Conservation (phyloP, 331 rosid genomes). For the Malus hybrid region DNA sequence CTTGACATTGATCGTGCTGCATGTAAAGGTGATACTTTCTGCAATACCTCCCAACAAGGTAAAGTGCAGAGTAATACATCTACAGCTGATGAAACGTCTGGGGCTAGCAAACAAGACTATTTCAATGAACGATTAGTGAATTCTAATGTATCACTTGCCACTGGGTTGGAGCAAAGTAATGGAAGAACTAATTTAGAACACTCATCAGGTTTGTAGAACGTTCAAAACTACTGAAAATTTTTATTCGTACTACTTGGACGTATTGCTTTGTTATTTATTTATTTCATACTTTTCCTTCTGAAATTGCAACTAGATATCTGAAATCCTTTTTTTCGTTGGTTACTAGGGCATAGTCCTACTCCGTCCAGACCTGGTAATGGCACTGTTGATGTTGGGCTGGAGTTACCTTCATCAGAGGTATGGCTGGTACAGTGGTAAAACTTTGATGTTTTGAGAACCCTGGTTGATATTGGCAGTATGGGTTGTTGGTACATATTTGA, state of each 20-base stretch:
- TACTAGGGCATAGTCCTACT: constrained; percentile 49
- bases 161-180: constrained; percentile 53
- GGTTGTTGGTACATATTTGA: not conserved
- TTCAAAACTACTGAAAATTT: constrained; percentile 11
- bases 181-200: constrained; percentile 54
- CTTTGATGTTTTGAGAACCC: not conserved
- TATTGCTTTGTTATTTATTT: constrained; percentile 6
- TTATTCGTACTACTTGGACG: constrained; percentile 5
- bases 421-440: not conserved
- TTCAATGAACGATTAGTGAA: constrained; percentile 42
- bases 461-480: not conserved
- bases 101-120: constrained; percentile 54
- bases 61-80: constrained; percentile 40
- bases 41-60: constrained; percentile 37
- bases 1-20: constrained; percentile 37
- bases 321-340: constrained; percentile 13
- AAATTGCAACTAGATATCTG: constrained; percentile 27
- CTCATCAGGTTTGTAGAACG: constrained; percentile 57
- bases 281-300: constrained; percentile 8
- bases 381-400: constrained; percentile 47
- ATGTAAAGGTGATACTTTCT: constrained; percentile 39
- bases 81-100: constrained; percentile 55
- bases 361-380: constrained; percentile 49
- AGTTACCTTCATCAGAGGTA: constrained; percentile 82
- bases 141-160: constrained; percentile 38